These are phyloP conservation scores for Termitomyces bulborhizus DNA, from an alignment of 768 basidiomycete species.

Conservation along the genomic window DNA sequence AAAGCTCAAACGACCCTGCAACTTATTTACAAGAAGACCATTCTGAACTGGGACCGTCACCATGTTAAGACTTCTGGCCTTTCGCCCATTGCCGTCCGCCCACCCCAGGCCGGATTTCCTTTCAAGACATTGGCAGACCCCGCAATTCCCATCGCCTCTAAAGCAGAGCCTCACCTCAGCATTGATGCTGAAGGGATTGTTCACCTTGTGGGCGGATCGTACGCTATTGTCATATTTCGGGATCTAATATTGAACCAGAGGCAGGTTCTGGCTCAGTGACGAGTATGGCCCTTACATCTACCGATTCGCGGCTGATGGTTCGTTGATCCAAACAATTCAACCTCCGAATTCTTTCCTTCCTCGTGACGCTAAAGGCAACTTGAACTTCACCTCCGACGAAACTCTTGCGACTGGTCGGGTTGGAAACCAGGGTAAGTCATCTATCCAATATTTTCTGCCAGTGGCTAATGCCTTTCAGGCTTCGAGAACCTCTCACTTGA, in stretches of 20 bases:
- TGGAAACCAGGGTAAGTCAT: slow-evolving; percentile 43
- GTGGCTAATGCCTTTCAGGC: slow-evolving; percentile 24
- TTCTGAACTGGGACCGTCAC: slow-evolving; percentile 42
- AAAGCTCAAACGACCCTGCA: slow-evolving; percentile 45
- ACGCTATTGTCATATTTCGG: no score
- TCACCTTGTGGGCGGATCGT: slow-evolving; percentile 22
- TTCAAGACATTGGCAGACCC: slow-evolving; percentile 30
- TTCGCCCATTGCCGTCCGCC: slow-evolving; percentile 43
- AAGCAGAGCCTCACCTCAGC: slow-evolving; percentile 36
- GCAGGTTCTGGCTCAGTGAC: slow-evolving; percentile 58
- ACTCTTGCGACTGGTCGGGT: slow-evolving; percentile 47
- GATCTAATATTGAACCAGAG: no score
- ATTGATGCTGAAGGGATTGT: slow-evolving; percentile 58
- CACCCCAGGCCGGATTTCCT: slow-evolving; percentile 26
- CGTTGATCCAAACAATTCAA: slow-evolving; percentile 48
- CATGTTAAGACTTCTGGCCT: slow-evolving; percentile 47
- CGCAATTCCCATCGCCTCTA: slow-evolving; percentile 38
- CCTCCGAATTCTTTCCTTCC: slow-evolving; percentile 56
- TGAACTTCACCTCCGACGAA: slow-evolving; percentile 46
- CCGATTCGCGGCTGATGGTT: slow-evolving; percentile 38
- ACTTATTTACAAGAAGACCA: slow-evolving; percentile 43
- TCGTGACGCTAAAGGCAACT: slow-evolving; percentile 28
- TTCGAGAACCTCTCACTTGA: slow-evolving; percentile 56
- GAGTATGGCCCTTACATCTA: slow-evolving; percentile 69
- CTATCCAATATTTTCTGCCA: no score